Evolutionary conservation across 1,284 basidiomycete genomes (phyloP), one percentile per base, ranked within the genome.

Genomic region (Malassezia globosa): DNA sequence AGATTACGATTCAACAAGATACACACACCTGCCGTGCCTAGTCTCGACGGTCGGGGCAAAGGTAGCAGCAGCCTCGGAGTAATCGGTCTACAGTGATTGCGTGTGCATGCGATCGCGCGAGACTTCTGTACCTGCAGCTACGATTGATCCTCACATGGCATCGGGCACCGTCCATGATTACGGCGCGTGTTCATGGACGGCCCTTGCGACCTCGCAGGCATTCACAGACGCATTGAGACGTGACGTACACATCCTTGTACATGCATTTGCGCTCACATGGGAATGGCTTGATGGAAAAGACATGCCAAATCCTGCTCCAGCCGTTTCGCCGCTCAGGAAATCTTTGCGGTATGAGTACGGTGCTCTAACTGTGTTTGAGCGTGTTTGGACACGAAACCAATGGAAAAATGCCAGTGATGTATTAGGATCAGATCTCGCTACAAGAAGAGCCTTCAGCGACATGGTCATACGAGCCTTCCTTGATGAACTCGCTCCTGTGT

Each of bases 221-320:
- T 52, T 52, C 18, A 31, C 45, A 1, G 25, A 43, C 8, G 45
- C 44, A 16, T 35, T 52, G 5, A 16, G 11, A n/a, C 50, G 50
- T 16, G 50, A 52, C 23, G 44, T 52, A 7, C 44, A 52, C 25
- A 43, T 52, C 16, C 37, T 52, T 5, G 6, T 42, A 3, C 31
- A 52, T 7, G 46, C 50, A 16, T 52, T 52, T 27, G 50, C 44
- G 6, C 39, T 52, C 10, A 52, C 50, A 7, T 52, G 50, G 50
- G 10, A 35, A n/a, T 52, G 50, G 50, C 46, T 52, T n/a, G 50
- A 51, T 19, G 24, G 10, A 6, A 37, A 46, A 6, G n/a, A 16
- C 3, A 11, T 13, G 16, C 7, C 37, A 2, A 24, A 37, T 19
- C 16, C 42, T 7, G 14, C 39, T 5, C 26, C 26, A 7, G 21